Base-by-base conservation (phyloP, 805 yeast genomes). In the Wickerhamiella azymoides region DNA sequence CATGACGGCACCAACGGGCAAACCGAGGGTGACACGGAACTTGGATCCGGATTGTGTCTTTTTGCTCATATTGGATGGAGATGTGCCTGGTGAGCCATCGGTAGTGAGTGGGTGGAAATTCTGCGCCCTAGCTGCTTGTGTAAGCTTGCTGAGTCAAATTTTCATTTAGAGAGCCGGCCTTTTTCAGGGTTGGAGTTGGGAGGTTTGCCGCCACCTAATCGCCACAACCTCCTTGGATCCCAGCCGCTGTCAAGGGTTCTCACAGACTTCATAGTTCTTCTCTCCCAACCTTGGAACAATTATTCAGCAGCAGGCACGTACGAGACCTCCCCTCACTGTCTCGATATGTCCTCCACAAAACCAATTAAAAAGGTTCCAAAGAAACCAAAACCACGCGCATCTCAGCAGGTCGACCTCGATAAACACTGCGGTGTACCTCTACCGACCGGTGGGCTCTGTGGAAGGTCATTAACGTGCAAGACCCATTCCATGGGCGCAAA, bases 1-100 rank as follows among this genome's bases (percentile, higher is more conserved):
- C 77, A 92, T 81, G 72, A 92, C 85, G 73, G 99, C 99, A 74
- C 97, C 98, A 63, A 78, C 81, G 76, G 99, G 99, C 70, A 92
- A 83, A 80, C 94, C 99, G 76, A 92, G 85, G 92, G 98, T 86
- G 84, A 89, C 85, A 77, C 96, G 86, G 85, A 82, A 92, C 79
- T 89, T 89, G 82, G 86, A 92, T 79, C 98, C 59, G 51, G 54
- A 57, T 43, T 54, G 50, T 49, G 55, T 53, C 48, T 54, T 49
- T 50, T 55, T 47, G 47, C 55, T 50, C 58, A 54, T 54, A 16
- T 16, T 49, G 38, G 48, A 41, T 48, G 39, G 41, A 26, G 43
- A 6, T 27, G 17, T 39, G 17, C 19, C 41, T 8, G 30, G 19
- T 25, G 41, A 30, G 35, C 35, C 14, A 4, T 39, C 25, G 26